Conservation (phyloP, 352 stramenopile genomes). For the Phytophthora pini region DNA sequence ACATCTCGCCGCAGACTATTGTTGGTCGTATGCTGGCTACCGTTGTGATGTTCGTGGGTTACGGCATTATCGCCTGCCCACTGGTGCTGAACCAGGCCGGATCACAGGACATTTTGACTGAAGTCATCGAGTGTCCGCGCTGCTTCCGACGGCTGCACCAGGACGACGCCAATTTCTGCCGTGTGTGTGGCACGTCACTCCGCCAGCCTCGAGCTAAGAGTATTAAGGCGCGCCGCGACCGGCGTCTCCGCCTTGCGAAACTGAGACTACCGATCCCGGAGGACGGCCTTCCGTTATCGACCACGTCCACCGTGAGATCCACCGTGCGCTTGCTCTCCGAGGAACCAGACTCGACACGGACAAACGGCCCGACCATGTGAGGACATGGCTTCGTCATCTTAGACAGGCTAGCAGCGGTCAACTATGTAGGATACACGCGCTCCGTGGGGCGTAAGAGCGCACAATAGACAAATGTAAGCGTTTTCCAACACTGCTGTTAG, state of each 20-base stretch:
- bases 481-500: slow-evolving; percentile 9
- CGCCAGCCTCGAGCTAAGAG: slow-evolving; percentile 62
- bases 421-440: slow-evolving; percentile 28
- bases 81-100: slow-evolving; percentile 75
- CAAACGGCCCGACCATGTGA: slow-evolving; percentile 17
- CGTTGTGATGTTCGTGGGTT: slow-evolving; percentile 88
- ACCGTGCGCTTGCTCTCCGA: slow-evolving; percentile 52
- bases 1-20: slow-evolving; percentile 85
- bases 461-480: slow-evolving; percentile 23
- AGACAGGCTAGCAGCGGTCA: background rate
- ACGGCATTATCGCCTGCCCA: slow-evolving; percentile 87
- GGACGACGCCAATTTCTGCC: slow-evolving; percentile 83
- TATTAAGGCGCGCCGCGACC: slow-evolving; percentile 66
- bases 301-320: slow-evolving; percentile 69
- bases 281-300: slow-evolving; percentile 49
- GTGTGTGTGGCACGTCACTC: slow-evolving; percentile 69
- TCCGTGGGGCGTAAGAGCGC: slow-evolving; percentile 2
- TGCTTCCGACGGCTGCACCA: slow-evolving; percentile 83
- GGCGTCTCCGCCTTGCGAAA: slow-evolving; percentile 62
- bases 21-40: slow-evolving; percentile 82
- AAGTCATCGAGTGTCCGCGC: slow-evolving; percentile 74
- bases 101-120: slow-evolving; percentile 55
- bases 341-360: slow-evolving; percentile 30
- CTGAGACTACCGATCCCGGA: slow-evolving; percentile 49
- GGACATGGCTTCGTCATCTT: slow-evolving; percentile 6